phyloP scores from a whole-genome alignment of 2,329 filamentous ascomycete species.

The Pezizomycotina sp. region DNA sequence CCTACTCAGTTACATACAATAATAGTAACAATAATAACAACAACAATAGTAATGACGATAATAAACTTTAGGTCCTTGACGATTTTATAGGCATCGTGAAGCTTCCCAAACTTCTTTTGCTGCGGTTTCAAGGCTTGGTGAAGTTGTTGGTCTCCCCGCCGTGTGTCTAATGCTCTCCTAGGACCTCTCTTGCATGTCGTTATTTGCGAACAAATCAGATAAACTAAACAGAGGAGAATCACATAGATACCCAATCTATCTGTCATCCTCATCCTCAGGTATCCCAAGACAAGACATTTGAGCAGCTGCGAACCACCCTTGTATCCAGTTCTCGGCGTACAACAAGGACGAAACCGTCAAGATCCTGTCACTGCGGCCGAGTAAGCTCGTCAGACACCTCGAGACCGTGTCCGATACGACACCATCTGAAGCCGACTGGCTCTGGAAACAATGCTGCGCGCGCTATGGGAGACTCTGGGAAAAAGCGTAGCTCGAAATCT shows the following conservation, averaged over 20 bases:
- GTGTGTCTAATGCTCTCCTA: too few species aligned
- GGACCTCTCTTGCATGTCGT: conserved; percentile 3
- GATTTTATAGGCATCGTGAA: conserved; percentile 70
- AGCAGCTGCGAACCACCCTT: conserved; percentile 55
- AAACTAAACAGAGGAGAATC: background rate
- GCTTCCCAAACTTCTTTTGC: conserved; percentile 61
- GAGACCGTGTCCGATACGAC: conserved; percentile 22
- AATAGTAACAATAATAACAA: too few species aligned
- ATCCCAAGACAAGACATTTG: conserved; percentile 51
- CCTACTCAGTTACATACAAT: too few species aligned
- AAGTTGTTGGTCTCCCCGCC: conserved; percentile 45
- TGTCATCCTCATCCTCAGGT: conserved; percentile 58
- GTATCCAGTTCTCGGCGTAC: conserved; percentile 71
- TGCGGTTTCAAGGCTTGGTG: conserved; percentile 63
- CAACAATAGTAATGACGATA: too few species aligned
- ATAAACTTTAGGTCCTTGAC: conserved; percentile 85
- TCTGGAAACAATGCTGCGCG: conserved; percentile 65
- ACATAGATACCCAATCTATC: conserved; percentile 60
- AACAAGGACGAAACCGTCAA: conserved; percentile 60
- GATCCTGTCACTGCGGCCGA: conserved; percentile 48
- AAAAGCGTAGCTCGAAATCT: conserved; percentile 68
- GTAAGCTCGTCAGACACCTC: conserved; percentile 30
- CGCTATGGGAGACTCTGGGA: conserved; percentile 73
- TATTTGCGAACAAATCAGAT: conserved; percentile 11
- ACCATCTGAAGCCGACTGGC: conserved; percentile 31